phyloP scores from a whole-genome alignment of 495 filamentous ascomycete species.

The Pyrenula massariospora region DNA sequence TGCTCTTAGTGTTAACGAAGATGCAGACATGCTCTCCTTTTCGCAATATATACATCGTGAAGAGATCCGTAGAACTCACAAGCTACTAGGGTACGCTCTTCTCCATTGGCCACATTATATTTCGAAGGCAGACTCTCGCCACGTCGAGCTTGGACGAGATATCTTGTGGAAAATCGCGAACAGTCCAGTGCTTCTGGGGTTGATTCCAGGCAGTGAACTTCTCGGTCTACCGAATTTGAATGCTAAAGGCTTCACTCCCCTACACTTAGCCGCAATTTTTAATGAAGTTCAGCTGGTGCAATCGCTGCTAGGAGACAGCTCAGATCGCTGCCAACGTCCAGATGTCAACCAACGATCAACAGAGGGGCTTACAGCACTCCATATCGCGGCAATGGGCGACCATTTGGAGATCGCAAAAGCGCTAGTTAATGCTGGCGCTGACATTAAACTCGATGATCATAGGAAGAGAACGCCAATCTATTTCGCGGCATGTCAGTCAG shows the following conservation, averaged over 20 bases:
- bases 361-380: background rate
- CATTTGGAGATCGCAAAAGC: background rate
- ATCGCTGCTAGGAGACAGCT: background rate
- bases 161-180: background rate
- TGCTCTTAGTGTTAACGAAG: background rate
- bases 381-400: background rate
- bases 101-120: background rate
- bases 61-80: background rate
- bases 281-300: background rate
- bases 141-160: background rate
- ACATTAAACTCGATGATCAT: background rate
- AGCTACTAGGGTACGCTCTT: background rate
- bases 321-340: background rate
- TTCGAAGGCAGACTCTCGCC: background rate
- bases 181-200: background rate
- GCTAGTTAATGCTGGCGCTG: background rate
- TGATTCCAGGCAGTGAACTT: background rate
- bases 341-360: background rate
- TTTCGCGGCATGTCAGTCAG: background rate
- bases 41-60: background rate
- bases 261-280: background rate
- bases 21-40: background rate
- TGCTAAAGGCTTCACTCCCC: background rate
- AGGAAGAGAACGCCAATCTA: background rate
- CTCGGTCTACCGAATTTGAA: background rate